Percentiles rank a stretch among this genome's conserved stretches.
Evolutionary conservation across 2,329 filamentous ascomycete genomes (phyloP).

Genomic region (Fusarium burgessii): DNA sequence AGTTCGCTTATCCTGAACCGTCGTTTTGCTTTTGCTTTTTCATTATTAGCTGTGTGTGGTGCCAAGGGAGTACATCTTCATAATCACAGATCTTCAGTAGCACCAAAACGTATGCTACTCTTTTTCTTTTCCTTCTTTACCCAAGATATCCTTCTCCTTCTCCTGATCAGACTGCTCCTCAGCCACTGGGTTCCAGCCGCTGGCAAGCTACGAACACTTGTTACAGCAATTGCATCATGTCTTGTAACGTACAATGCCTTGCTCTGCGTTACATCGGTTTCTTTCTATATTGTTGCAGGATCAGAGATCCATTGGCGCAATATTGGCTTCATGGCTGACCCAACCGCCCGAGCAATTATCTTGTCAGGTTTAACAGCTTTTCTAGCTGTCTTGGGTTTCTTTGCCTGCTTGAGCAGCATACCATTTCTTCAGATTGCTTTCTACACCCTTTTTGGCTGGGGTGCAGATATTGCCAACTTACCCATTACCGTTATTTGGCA

Average conservation of each 20-base stretch:
- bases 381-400: conserved; percentile 30
- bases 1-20: neutral
- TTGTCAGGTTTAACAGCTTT: conserved; percentile 47
- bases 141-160: conserved; percentile 49
- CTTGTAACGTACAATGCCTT: conserved; percentile 17
- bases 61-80: neutral
- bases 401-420: conserved; percentile 27
- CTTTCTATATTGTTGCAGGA: conserved; percentile 11
- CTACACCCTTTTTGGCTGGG: conserved; percentile 30
- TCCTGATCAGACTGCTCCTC: conserved; percentile 49
- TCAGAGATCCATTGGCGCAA: conserved; percentile 53
- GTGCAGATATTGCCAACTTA: conserved; percentile 45
- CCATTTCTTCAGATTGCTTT: conserved; percentile 38
- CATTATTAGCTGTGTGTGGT: neutral
- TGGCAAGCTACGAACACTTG: conserved; percentile 1
- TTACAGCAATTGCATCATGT: conserved; percentile 7
- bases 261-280: conserved; percentile 40
- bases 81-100: neutral
- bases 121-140: neutral
- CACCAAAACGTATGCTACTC: neutral
- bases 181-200: conserved; percentile 37
- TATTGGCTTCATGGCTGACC: conserved; percentile 46
- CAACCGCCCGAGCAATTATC: conserved; percentile 46
- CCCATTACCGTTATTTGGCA: conserved; percentile 20
- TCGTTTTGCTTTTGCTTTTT: neutral